Evolutionary conservation across 495 filamentous ascomycete genomes (phyloP).

Genomic region (Penicillium bialowiezense): DNA sequence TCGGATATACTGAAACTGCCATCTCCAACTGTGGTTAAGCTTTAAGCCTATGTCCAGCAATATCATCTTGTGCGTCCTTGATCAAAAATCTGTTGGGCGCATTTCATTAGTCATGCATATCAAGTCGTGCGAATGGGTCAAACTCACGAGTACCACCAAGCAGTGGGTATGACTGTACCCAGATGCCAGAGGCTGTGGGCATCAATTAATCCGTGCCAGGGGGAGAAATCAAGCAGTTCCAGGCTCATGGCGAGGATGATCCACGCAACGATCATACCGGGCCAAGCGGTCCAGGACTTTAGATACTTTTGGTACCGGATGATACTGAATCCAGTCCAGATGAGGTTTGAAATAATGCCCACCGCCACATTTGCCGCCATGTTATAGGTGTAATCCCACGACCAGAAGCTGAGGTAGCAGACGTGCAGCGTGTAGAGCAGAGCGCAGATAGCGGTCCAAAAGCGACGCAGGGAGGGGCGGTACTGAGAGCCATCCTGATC

Average conservation of each 20-base stretch:
- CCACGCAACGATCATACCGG: slow-evolving; percentile 90
- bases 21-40: too few relatives aligned
- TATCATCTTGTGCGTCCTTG: slow-evolving; percentile 74
- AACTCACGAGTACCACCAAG: slow-evolving; percentile 94
- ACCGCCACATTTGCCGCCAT: slow-evolving; percentile 90
- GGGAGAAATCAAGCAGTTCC: slow-evolving; percentile 91
- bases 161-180: slow-evolving; percentile 82
- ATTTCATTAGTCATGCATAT: slow-evolving; percentile 19
- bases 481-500: slow-evolving; percentile 57
- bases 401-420: slow-evolving; percentile 76
- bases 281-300: slow-evolving; percentile 81
- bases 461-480: slow-evolving; percentile 57
- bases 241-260: slow-evolving; percentile 90
- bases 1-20: too few relatives aligned
- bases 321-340: slow-evolving; percentile 87
- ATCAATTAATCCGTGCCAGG: slow-evolving; percentile 77
- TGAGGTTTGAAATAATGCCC: slow-evolving; percentile 72
- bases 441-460: slow-evolving; percentile 74
- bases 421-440: slow-evolving; percentile 73
- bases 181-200: slow-evolving; percentile 97
- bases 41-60: slow-evolving; percentile 52
- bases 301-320: slow-evolving; percentile 64
- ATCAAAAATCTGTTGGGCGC: slow-evolving; percentile 67
- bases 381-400: slow-evolving; percentile 96
- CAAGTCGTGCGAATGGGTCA: too few relatives aligned